These are phyloP conservation scores for Groenewaldozyma auringiensis DNA, from an alignment of 1,139 yeast species.

Conservation along the genomic window DNA sequence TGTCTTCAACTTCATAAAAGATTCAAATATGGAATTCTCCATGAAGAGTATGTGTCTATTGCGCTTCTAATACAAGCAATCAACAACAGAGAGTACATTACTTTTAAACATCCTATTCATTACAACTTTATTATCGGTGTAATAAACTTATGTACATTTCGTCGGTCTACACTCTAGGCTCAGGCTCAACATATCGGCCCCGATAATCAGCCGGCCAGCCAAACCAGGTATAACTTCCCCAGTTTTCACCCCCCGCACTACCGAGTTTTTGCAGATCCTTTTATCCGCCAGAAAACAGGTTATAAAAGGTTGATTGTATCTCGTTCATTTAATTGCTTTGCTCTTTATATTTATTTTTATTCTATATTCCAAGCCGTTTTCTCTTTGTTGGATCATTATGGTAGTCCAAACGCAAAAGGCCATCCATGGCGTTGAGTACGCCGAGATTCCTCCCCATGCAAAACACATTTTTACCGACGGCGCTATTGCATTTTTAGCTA, in stretches of 20 bases:
- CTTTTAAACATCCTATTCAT: no score
- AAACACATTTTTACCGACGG: conserved; percentile 50
- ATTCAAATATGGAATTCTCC: no score
- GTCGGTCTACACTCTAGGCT: no score
- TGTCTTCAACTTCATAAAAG: no score
- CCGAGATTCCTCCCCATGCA: conserved; percentile 20
- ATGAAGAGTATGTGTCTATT: no score
- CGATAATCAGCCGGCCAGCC: neutral
- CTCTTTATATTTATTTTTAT: neutral
- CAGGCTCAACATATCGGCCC: no score
- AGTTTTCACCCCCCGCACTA: neutral
- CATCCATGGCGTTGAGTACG: conserved; percentile 26
- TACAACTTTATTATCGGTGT: no score
- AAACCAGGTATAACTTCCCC: neutral
- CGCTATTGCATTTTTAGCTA: conserved; percentile 65
- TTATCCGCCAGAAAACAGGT: neutral
- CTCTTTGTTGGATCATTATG: no score
- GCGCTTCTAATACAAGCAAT: no score
- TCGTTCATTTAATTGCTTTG: neutral
- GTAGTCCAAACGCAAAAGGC: conserved; percentile 28
- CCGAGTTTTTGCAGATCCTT: neutral
- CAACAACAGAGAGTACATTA: no score
- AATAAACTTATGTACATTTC: no score
- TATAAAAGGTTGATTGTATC: neutral
- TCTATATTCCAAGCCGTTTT: no score